phyloP scores from a whole-genome alignment of 371 early-diverging fungal species.

The Mucor lusitanicus region DNA sequence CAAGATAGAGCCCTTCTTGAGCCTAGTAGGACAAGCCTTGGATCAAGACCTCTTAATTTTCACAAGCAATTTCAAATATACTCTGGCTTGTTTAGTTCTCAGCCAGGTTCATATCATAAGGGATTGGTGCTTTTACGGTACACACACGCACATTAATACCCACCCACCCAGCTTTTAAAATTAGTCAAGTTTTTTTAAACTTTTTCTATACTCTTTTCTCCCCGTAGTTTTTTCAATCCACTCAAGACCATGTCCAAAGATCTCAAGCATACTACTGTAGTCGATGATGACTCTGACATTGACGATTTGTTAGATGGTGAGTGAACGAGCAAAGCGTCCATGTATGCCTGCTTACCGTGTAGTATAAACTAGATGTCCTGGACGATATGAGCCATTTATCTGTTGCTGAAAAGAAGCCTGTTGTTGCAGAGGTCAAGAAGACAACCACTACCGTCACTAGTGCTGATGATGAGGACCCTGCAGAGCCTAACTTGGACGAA shows the following conservation, averaged over 20 bases:
- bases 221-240: not conserved
- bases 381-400: conserved; percentile 40
- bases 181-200: not conserved
- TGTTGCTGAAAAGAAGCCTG: conserved; percentile 6
- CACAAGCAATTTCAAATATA: not conserved
- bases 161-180: not conserved
- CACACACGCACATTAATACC: not conserved
- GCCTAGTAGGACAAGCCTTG: not conserved
- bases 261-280: conserved; percentile 19
- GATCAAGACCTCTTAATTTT: not conserved
- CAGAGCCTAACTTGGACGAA: conserved; percentile 29
- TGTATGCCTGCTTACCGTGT: not conserved
- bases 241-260: conserved; percentile 18
- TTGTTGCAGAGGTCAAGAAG: conserved; percentile 7
- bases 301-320: conserved; percentile 69
- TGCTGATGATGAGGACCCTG: conserved; percentile 25
- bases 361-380: conserved; percentile 44
- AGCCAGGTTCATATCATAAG: not conserved
- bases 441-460: conserved; percentile 9
- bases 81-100: not conserved
- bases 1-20: too few species aligned
- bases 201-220: not conserved
- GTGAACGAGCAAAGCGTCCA: not conserved
- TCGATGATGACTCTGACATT: conserved; percentile 56
- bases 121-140: not conserved